Conservation (phyloP, 1,284 basidiomycete genomes). For the Coriolopsis trogii region DNA sequence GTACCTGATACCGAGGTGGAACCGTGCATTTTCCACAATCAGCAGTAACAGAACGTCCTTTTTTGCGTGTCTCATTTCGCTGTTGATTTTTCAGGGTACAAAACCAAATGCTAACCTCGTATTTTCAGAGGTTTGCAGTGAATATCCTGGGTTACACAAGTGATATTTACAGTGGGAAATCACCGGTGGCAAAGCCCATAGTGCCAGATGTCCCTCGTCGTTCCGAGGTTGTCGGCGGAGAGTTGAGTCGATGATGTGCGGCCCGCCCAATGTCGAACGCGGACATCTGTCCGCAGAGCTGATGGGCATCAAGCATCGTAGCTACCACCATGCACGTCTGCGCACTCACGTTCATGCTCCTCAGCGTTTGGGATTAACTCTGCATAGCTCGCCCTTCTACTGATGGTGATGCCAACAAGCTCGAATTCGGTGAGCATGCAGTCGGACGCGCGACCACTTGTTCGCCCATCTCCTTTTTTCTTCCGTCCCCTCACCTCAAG, state of each 20-base stretch:
- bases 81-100: too few species aligned
- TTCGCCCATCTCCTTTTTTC: constrained; percentile 1
- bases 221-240: background rate
- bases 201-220: too few species aligned
- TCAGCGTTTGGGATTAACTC: constrained; percentile 10
- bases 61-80: too few species aligned
- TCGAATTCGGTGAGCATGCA: background rate
- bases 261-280: constrained; percentile 2
- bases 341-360: constrained; percentile 5
- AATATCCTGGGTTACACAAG: too few species aligned
- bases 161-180: too few species aligned
- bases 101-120: too few species aligned
- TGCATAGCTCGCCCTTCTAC: constrained; percentile 11
- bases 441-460: background rate
- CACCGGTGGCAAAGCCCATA: too few species aligned
- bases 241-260: constrained; percentile 3
- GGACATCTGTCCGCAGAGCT: constrained; percentile 19
- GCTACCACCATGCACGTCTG: constrained; percentile 15
- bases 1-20: too few species aligned
- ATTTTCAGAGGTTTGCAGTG: too few species aligned
- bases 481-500: background rate
- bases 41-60: too few species aligned
- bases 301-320: constrained; percentile 20
- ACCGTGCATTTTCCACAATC: too few species aligned
- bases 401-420: constrained; percentile 13